Evolutionary conservation across 2,329 filamentous ascomycete species (phyloP).

Genomic region (Scytalidium sp.): DNA sequence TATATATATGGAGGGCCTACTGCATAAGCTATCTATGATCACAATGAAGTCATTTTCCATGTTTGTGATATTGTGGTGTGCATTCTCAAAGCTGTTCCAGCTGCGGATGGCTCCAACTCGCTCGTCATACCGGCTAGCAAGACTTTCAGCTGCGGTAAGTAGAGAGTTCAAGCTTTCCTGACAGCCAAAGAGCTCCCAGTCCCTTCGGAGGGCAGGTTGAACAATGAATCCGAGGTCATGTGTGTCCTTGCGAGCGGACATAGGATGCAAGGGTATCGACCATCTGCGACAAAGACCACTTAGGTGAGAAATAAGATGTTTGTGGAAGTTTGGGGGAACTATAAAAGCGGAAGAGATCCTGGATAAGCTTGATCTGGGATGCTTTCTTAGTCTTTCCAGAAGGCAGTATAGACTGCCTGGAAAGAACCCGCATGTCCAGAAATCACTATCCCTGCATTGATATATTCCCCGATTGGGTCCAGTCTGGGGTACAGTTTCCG

Average conservation of each 20-base stretch:
- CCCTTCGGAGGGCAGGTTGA: slow-evolving; percentile 41
- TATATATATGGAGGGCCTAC: no score
- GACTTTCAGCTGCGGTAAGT: slow-evolving; percentile 38
- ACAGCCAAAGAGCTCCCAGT: slow-evolving; percentile 44
- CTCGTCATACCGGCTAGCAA: slow-evolving; percentile 40
- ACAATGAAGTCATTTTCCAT: slow-evolving; percentile 24
- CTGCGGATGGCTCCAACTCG: slow-evolving; percentile 42
- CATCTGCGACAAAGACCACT: slow-evolving; percentile 25
- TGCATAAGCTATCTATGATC: slow-evolving; percentile 31
- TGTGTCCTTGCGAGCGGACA: slow-evolving; percentile 43
- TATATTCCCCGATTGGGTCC: slow-evolving; percentile 25
- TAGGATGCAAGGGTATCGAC: slow-evolving; percentile 33
- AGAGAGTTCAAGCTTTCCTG: slow-evolving; percentile 36
- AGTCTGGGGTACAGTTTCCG: slow-evolving; percentile 29
- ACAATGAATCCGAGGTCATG: slow-evolving; percentile 55
- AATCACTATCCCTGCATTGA: slow-evolving; percentile 29
- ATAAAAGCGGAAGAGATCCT: slow-evolving; percentile 1
- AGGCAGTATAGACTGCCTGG: slow-evolving; percentile 33
- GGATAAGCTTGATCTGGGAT: slow-evolving; percentile 18
- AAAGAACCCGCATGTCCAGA: slow-evolving; percentile 43
- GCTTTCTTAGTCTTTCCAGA: slow-evolving; percentile 30
- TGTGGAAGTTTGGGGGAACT: neutral
- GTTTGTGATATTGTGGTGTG: no score
- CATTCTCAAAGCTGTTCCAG: no score
- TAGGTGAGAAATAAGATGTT: slow-evolving; percentile 10